phyloP scores from a whole-genome alignment of 805 yeast species.

The Brettanomyces sp. region DNA sequence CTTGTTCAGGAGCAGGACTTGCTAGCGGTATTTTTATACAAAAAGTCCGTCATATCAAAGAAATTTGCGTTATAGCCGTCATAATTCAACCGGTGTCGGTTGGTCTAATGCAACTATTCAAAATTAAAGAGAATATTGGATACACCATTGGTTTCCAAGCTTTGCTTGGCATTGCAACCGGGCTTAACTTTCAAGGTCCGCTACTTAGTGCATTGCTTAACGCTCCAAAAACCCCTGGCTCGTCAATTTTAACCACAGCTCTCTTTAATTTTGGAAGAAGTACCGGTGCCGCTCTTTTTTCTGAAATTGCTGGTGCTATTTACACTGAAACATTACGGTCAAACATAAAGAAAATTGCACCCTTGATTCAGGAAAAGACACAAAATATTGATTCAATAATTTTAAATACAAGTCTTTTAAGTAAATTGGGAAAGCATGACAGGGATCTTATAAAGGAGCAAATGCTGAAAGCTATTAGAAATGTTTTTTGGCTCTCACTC shows the following conservation, averaged over 20 bases:
- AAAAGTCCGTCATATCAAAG: not conserved
- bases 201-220: constrained; percentile 1
- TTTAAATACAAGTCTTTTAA: not conserved
- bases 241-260: constrained; percentile 2
- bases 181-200: constrained; percentile 1
- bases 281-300: constrained; percentile 2
- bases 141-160: constrained; percentile 1
- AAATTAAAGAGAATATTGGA: not conserved
- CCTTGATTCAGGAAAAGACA: not conserved
- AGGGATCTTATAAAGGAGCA: not conserved
- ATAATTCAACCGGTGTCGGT: not conserved
- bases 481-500: constrained; percentile 1
- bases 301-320: constrained; percentile 1
- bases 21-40: not conserved
- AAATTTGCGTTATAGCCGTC: not conserved
- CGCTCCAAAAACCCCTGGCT: constrained; percentile 4
- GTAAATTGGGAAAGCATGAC: not conserved
- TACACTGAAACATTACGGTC: constrained; percentile 4
- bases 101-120: not conserved
- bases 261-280: constrained; percentile 3
- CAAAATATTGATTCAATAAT: not conserved
- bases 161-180: constrained; percentile 2
- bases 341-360: not conserved
- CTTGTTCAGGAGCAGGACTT: not conserved
- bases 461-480: not conserved